Conservation (phyloP, 2,329 filamentous ascomycete species). For the Sporothrix sp. region DNA sequence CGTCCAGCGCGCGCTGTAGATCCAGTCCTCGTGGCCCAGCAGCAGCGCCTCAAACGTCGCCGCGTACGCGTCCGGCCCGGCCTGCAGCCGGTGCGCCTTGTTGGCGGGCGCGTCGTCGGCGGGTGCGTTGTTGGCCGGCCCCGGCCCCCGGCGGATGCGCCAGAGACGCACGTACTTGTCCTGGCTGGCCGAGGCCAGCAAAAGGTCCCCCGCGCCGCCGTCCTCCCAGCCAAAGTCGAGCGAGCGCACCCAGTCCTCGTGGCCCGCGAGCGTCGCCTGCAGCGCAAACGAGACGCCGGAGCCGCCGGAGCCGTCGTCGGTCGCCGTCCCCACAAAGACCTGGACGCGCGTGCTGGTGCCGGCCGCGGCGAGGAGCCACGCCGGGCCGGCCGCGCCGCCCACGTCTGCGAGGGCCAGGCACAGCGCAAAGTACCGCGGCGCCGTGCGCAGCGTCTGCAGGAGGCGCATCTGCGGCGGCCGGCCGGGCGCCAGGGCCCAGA, state of each 20-base stretch:
- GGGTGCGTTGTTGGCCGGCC: slow-evolving; percentile 48
- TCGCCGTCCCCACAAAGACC: slow-evolving; percentile 51
- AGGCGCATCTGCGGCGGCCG: slow-evolving; percentile 24
- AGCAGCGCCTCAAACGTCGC: slow-evolving; percentile 90
- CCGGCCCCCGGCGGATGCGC: slow-evolving; percentile 66
- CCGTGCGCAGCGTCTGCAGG: slow-evolving; percentile 60
- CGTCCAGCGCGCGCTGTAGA: slow-evolving; percentile 75
- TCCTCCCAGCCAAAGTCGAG: slow-evolving; percentile 65
- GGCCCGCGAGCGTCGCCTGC: slow-evolving; percentile 70
- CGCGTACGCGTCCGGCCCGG: slow-evolving; percentile 52
- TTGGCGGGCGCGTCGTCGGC: slow-evolving; percentile 64
- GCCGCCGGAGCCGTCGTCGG: slow-evolving; percentile 17
- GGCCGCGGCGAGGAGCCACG: slow-evolving; percentile 66
- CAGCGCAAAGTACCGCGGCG: slow-evolving; percentile 74
- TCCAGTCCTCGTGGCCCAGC: slow-evolving; percentile 96
- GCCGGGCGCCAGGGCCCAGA: slow-evolving; percentile 56
- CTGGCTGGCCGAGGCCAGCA: slow-evolving; percentile 89
- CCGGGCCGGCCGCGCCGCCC: slow-evolving; percentile 49
- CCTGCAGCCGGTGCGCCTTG: slow-evolving; percentile 70
- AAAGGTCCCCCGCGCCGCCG: slow-evolving; percentile 46
- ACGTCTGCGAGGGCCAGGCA: slow-evolving; percentile 61
- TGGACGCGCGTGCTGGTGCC: slow-evolving; percentile 79
- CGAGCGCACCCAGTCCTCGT: slow-evolving; percentile 91
- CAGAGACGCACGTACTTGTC: slow-evolving; percentile 95
- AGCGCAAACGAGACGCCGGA: slow-evolving; percentile 48